Percentiles rank a stretch among this genome's conserved stretches.
Evolutionary conservation across 352 stramenopile species (phyloP).

Genomic region (Globisporangium barbulae): DNA sequence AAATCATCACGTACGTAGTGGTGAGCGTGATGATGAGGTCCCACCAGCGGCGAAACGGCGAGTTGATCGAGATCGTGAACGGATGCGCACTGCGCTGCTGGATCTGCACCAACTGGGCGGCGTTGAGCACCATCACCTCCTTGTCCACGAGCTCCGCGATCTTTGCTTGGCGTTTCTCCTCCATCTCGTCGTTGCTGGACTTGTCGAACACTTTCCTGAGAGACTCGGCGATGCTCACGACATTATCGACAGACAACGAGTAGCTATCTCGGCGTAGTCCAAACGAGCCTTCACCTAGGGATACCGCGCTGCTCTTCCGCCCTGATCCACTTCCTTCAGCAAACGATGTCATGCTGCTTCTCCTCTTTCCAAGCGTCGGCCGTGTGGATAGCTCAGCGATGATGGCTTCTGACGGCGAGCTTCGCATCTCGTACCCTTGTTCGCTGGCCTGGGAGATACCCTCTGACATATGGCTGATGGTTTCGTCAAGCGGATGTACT

Average conservation of each 20-base stretch:
- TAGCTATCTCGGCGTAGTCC: conserved; percentile 25
- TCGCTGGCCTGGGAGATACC: not conserved
- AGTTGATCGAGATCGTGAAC: conserved; percentile 62
- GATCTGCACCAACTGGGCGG: conserved; percentile 52
- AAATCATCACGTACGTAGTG: conserved; percentile 52
- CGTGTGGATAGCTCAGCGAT: not conserved
- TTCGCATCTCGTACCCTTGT: not conserved
- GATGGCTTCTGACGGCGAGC: not conserved
- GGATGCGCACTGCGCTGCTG: conserved; percentile 44
- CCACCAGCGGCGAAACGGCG: conserved; percentile 57
- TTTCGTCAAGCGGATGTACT: not conserved
- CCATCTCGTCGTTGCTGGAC: conserved; percentile 22
- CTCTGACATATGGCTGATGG: too few relatives aligned
- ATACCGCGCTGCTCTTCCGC: not conserved
- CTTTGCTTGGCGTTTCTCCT: conserved; percentile 36
- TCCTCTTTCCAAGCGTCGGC: not conserved
- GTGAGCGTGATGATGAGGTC: conserved; percentile 51
- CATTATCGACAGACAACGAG: conserved; percentile 25
- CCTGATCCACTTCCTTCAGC: not conserved
- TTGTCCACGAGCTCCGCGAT: conserved; percentile 56
- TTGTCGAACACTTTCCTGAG: conserved; percentile 36
- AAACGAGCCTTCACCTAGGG: not conserved
- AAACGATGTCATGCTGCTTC: not conserved
- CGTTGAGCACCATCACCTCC: conserved; percentile 60
- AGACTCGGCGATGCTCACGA: conserved; percentile 16